Base-by-base conservation (phyloP, 805 yeast species). In the Metschnikowia orientalis region DNA sequence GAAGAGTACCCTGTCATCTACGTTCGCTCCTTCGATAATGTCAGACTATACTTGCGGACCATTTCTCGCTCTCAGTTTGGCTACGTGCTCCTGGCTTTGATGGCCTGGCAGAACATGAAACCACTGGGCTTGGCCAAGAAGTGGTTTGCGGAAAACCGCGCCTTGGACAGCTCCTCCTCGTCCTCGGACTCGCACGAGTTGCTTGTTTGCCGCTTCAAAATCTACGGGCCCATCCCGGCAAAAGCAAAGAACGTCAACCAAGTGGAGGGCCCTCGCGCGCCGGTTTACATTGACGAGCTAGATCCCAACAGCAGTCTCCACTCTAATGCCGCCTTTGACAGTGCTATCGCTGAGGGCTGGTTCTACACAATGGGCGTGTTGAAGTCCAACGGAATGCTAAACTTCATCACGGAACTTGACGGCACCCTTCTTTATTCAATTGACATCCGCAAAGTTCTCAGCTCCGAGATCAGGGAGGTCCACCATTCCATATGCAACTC, bases 281-380 rank as follows among this genome's bases (percentile, higher is more conserved):
- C 70, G 2, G 37, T 49, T 6, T 54, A 54, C 33, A 33, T 37
- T 20, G 38, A 35, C 35, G 38, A 42, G 18, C 30, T 17, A 23
- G 34, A 39, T 11, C n/a, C 18, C 6, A n/a, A n/a, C 18, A 18
- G 27, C 14, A 32, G 30, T 14, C 15, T 28, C 18, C 13, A 17
- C 18, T n/a, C 30, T 13, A 21, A 13, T 10, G 25, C 37, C 9
- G 18, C 20, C 8, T 18, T 28, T 8, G 39, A 41, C 18, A 32
- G 34, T 4, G 34, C 42, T 26, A 26, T 53, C 15, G 50, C 59
- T 14, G 84, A 77, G 48, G 78, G 78, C 4, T 83, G 90, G 90
- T 81, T 81, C 49, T 69, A 67, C 32, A 75, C 83, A 1, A 79
- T 78, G 80, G 88, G 84, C 0, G 80, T 77, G 11, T 50, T 83